Percentiles rank a stretch among this genome's conserved stretches.
phyloP scores from a whole-genome alignment of 2,329 filamentous ascomycete species.

The Pseudocercospora macadamiae region DNA sequence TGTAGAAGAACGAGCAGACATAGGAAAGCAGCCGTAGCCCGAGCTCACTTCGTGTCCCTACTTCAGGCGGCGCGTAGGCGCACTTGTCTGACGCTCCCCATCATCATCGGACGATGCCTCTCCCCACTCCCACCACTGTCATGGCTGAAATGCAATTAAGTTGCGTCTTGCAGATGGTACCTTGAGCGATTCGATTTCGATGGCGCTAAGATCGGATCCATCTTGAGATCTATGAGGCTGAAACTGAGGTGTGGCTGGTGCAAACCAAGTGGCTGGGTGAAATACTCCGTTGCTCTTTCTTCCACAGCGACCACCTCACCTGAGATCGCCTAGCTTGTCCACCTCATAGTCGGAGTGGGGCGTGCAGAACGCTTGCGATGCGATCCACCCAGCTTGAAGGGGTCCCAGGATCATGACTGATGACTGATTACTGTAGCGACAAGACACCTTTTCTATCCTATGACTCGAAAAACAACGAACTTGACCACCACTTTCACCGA shows the following conservation, averaged over 20 bases:
- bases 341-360: too few relatives aligned
- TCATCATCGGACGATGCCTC: constrained; percentile 1
- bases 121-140: not conserved
- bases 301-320: too few relatives aligned
- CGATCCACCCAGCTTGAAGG: too few relatives aligned
- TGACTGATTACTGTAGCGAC: too few relatives aligned
- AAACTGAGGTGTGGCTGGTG: not conserved
- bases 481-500: too few relatives aligned
- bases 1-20: not conserved
- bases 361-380: too few relatives aligned
- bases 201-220: constrained; percentile 1
- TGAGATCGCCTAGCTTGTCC: too few relatives aligned
- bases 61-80: not conserved
- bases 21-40: not conserved
- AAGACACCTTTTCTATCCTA: too few relatives aligned
- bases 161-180: not conserved
- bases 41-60: not conserved
- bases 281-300: not conserved
- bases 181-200: too few relatives aligned
- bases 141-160: not conserved
- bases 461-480: too few relatives aligned
- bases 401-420: too few relatives aligned
- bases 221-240: too few relatives aligned
- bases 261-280: not conserved
- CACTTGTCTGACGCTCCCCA: not conserved